A percentile compares a stretch with the other conserved stretches of the same genome.
These are phyloP conservation scores for Celoporthe dispersa DNA, from an alignment of 2,329 filamentous ascomycete genomes.

Conservation along the genomic window DNA sequence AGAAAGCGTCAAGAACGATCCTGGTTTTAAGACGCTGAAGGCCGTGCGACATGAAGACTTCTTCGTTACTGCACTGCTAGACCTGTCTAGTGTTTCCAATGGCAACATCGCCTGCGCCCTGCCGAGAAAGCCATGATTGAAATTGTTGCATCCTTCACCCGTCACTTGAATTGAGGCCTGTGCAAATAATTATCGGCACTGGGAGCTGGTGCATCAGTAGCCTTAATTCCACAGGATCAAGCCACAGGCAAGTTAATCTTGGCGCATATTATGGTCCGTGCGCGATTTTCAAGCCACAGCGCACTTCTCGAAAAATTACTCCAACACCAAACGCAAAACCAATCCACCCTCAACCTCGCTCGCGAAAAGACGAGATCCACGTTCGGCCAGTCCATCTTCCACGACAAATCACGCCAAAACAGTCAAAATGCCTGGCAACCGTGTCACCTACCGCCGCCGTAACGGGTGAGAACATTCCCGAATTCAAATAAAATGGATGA, in stretches of 20 bases:
- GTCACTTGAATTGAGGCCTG: neutral
- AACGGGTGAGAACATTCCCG: conserved; percentile 68
- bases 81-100: neutral
- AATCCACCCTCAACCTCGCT: conserved; percentile 11
- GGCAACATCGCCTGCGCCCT: too few relatives aligned
- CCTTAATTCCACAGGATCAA: neutral
- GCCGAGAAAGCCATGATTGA: too few relatives aligned
- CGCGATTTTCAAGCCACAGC: neutral
- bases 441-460: conserved; percentile 74
- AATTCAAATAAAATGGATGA: conserved; percentile 29
- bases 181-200: conserved; percentile 4
- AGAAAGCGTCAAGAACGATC: neutral
- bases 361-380: conserved; percentile 29
- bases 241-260: neutral
- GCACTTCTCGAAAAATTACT: conserved; percentile 19
- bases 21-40: neutral
- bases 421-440: conserved; percentile 62
- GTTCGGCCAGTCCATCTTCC: conserved; percentile 28
- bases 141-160: neutral
- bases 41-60: neutral
- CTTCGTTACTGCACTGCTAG: neutral
- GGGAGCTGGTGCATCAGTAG: neutral
- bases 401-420: conserved; percentile 36
- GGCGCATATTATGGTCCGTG: neutral
- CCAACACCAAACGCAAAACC: conserved; percentile 18